Evolutionary conservation across 306 rosid genomes (phyloP).

Genomic region (Citrullus colocynthis): DNA sequence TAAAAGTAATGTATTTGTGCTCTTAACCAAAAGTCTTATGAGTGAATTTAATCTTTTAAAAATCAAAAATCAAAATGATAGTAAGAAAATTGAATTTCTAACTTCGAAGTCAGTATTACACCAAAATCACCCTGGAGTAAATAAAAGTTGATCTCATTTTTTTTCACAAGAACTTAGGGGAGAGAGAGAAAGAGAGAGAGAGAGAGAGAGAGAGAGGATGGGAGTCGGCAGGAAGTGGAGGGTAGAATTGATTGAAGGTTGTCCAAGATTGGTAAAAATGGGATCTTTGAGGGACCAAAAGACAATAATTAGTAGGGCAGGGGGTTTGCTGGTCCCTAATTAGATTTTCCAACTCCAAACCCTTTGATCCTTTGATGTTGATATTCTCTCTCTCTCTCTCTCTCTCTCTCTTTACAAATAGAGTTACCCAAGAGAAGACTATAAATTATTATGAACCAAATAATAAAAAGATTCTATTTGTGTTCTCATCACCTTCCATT

Average conservation of each 20-base stretch:
- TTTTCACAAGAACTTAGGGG: no score
- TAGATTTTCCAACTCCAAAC: constrained; percentile 17
- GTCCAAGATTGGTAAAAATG: constrained; percentile 13
- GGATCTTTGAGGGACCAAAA: constrained; percentile 28
- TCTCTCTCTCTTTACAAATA: background rate
- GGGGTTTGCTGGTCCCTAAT: constrained; percentile 33
- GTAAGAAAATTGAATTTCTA: no score
- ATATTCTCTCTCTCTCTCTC: constrained; percentile 14
- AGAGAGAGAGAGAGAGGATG: background rate
- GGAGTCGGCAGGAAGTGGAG: background rate
- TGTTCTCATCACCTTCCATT: constrained; percentile 25
- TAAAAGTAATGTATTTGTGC: no score
- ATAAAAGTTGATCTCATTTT: no score
- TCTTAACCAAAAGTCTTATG: no score
- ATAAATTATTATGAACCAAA: constrained; percentile 6
- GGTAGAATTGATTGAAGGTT: background rate
- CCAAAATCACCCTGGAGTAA: no score
- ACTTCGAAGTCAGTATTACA: no score
- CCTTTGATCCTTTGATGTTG: constrained; percentile 27
- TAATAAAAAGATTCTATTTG: constrained; percentile 20
- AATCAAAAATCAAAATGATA: no score
- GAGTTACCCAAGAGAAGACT: background rate
- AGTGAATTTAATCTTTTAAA: no score
- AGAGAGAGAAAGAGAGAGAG: no score
- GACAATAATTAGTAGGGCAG: constrained; percentile 58